These are phyloP conservation scores for Fusarium protoensiforme DNA, from an alignment of 2,329 filamentous ascomycete species.

Conservation along the genomic window DNA sequence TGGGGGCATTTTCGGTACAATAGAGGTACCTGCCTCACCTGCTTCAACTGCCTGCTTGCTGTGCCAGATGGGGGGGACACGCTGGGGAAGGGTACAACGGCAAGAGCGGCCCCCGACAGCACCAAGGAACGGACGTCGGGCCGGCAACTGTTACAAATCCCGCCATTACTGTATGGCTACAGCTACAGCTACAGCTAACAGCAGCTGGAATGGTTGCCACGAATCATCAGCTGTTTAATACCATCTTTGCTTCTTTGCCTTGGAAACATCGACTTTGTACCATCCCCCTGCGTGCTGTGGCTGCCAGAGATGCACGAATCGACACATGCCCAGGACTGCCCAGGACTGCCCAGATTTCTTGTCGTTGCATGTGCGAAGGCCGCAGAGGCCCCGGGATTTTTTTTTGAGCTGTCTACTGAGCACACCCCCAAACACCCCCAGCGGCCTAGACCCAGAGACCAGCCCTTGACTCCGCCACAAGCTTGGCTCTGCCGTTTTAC, in stretches of 20 bases:
- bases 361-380: constrained; percentile 5
- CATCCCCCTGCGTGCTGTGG: constrained; percentile 16
- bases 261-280: background rate
- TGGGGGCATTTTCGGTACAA: constrained; percentile 20
- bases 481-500: constrained; percentile 23
- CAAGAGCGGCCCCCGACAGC: background rate
- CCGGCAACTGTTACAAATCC: background rate
- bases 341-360: constrained; percentile 25
- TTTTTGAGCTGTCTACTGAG: background rate
- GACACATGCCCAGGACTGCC: constrained; percentile 22
- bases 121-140: background rate
- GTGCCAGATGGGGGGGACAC: background rate
- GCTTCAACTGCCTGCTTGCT: background rate
- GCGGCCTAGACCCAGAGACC: constrained; percentile 16
- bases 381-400: background rate
- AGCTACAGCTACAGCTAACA: background rate
- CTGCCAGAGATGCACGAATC: constrained; percentile 16
- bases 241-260: constrained; percentile 2
- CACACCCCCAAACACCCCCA: constrained; percentile 24
- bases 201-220: background rate
- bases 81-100: constrained; percentile 1
- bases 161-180: background rate
- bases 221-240: constrained; percentile 11
- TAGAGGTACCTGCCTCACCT: background rate
- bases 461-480: constrained; percentile 25